Conservation (phyloP, 2,329 filamentous ascomycete species). For the Phialocephala subalpina region DNA sequence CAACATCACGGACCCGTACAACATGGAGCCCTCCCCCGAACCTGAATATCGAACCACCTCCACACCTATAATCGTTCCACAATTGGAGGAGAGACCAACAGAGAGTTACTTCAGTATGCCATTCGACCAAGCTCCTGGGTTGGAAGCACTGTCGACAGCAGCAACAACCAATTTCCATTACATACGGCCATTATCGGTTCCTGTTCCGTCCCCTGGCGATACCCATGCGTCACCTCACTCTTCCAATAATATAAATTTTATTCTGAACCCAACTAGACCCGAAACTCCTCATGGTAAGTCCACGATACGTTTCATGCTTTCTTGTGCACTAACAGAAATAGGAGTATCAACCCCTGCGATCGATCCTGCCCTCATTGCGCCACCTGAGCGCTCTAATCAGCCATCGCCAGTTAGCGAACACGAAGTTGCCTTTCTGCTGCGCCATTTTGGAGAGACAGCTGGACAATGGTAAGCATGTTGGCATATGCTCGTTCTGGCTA, state of each 20-base stretch:
- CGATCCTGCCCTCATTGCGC: constrained; percentile 49
- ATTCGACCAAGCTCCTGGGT: constrained; percentile 53
- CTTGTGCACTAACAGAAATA: constrained; percentile 36
- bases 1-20: constrained; percentile 68
- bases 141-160: constrained; percentile 62
- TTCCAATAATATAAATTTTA: constrained; percentile 60
- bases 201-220: constrained; percentile 32
- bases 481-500: not conserved
- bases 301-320: not conserved
- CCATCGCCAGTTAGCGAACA: constrained; percentile 53
- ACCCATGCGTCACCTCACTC: constrained; percentile 36
- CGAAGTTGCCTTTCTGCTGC: constrained; percentile 65
- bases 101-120: constrained; percentile 35
- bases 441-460: constrained; percentile 66
- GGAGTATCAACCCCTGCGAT: constrained; percentile 51
- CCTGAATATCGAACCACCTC: constrained; percentile 41
- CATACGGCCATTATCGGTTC: constrained; percentile 34
- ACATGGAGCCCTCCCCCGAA: constrained; percentile 53
- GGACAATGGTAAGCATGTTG: constrained; percentile 59
- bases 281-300: constrained; percentile 34
- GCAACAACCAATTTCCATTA: constrained; percentile 53
- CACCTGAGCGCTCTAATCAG: constrained; percentile 25
- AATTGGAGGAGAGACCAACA: constrained; percentile 32
- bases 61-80: constrained; percentile 25
- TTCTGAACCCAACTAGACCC: constrained; percentile 54